Evolutionary conservation across 805 yeast species (phyloP), one percentile per base, ranked within the genome.

Genomic region (Nakazawaea siamensis): DNA sequence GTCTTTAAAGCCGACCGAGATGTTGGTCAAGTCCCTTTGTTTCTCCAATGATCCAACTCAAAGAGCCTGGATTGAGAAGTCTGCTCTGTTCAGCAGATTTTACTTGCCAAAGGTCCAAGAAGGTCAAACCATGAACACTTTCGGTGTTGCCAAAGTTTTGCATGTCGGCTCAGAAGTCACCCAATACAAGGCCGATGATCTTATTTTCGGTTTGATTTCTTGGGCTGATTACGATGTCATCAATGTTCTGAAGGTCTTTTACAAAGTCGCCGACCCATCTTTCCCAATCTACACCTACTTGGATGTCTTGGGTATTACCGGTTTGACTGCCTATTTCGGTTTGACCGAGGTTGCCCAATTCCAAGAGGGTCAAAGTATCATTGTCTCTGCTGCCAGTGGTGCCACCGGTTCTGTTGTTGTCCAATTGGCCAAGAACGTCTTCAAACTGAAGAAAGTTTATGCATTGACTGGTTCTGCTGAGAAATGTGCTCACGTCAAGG

Each of bases 331-430:
- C 1, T 76, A 73, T 57, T 58, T 68, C 42, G 76, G 76, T 10
- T 61, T 75, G 37, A 55, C 50, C 40, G 64, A 65, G 26, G 63
- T 73, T 37, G 76, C 75, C n/a, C 54, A 63, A 29, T 51, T 74
- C 38, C 49, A 56, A 36, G 59, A 52, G 33, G 60, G 55, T 18
- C 74, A 75, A 46, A 58, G 64, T 6, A 60, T 72, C 43, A 54
- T 76, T 29, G 58, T 78, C 29, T 69, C 78, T 14, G 84, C 82
- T 38, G 85, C 85, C 11, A 68, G 79, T 6, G 86, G 86, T 41
- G 82, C 83, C n/a, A 78, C 79, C n/a, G 85, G 85, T 11, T 65
- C 73, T 18, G 55, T 66, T 31, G 70, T 62, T 31, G 70, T 76
- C 15, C 83, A 76, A 50, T 49, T 78, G 10, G 77, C 82, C 27